Conservation (phyloP, 768 basidiomycete species). For the Phlebiopsis flavidoalba region DNA sequence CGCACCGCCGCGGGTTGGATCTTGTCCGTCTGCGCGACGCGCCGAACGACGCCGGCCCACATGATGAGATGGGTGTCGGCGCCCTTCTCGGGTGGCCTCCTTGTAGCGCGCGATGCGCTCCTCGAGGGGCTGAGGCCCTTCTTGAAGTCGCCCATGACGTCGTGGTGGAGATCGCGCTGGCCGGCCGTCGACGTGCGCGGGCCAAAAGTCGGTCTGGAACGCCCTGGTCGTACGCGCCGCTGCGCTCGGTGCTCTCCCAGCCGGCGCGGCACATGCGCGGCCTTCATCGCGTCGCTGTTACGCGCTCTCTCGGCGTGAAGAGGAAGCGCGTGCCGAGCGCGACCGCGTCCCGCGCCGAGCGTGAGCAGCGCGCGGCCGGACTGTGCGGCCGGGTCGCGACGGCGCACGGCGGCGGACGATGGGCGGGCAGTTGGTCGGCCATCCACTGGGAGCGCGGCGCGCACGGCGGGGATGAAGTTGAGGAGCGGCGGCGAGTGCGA, state of each 20-base stretch:
- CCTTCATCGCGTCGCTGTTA: constrained; percentile 32
- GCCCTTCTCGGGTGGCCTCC: constrained; percentile 8
- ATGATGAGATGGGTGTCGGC: constrained; percentile 13
- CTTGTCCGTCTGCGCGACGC: constrained; percentile 12
- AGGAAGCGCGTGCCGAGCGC: constrained; percentile 77
- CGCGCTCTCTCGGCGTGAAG: constrained; percentile 56
- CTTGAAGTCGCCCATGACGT: constrained; percentile 45
- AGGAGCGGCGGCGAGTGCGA: constrained; percentile 53
- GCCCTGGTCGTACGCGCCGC: constrained; percentile 30
- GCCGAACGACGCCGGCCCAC: constrained; percentile 16
- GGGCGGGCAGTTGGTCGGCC: constrained; percentile 37
- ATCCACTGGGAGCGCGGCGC: constrained; percentile 38
- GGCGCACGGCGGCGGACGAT: constrained; percentile 76
- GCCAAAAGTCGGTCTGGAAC: constrained; percentile 30
- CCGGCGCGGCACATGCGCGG: constrained; percentile 25
- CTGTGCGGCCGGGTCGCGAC: constrained; percentile 58
- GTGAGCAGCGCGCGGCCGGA: constrained; percentile 63
- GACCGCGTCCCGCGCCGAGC: constrained; percentile 63
- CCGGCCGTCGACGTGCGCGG: constrained; percentile 33
- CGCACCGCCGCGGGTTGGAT: constrained; percentile 15
- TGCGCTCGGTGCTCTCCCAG: constrained; percentile 25
- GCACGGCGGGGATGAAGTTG: constrained; percentile 53
- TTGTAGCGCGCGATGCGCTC: constrained; percentile 12
- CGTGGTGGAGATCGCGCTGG: constrained; percentile 45
- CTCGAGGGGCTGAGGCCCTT: constrained; percentile 12